phyloP scores from a whole-genome alignment of 768 basidiomycete genomes.

The Nidula microcarpa region DNA sequence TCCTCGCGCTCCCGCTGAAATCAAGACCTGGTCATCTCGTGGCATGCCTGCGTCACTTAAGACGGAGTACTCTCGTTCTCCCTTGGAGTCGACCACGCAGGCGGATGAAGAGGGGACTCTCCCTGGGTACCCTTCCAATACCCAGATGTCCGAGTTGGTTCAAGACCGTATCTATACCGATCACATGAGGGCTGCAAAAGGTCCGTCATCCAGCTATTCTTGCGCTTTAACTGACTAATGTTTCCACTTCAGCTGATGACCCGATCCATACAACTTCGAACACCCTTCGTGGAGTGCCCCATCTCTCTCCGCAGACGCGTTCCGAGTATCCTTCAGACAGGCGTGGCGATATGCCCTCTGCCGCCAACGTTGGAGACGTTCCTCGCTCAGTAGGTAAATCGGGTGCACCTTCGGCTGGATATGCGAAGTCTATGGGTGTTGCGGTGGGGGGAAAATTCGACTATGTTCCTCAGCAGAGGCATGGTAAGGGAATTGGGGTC shows the following conservation, averaged over 20 bases:
- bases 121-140: constrained; percentile 14
- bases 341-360: background rate
- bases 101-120: constrained; percentile 7
- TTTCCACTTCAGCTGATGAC: background rate
- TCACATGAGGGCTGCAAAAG: constrained; percentile 6
- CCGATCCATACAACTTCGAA: background rate
- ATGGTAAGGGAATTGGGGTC: background rate
- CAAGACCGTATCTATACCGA: constrained; percentile 16
- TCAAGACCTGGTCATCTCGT: no score
- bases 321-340: background rate
- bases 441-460: background rate
- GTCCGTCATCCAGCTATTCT: constrained; percentile 6
- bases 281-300: background rate
- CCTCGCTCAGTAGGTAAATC: background rate
- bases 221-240: background rate
- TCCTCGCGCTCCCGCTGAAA: no score
- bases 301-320: background rate
- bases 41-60: background rate
- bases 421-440: background rate
- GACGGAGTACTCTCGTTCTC: constrained; percentile 2
- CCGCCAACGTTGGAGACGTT: background rate
- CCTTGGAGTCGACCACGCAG: background rate
- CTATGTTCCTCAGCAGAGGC: background rate
- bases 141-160: constrained; percentile 12
- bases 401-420: background rate